Base-by-base conservation (phyloP, 495 filamentous ascomycete species). In the Trichocladium antarcticum region DNA sequence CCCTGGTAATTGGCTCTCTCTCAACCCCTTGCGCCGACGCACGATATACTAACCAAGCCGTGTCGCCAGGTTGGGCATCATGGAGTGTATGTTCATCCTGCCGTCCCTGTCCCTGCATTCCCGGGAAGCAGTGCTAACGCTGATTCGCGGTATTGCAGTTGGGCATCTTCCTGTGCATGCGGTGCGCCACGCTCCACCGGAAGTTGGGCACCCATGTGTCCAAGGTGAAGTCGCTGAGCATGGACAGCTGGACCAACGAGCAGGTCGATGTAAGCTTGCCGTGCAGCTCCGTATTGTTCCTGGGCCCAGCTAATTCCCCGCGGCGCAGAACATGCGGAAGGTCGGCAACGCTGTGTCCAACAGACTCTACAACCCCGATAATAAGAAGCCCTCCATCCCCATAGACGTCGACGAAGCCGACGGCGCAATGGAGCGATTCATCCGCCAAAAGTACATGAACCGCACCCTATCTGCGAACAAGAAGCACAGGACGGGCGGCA, bases 141-240 rank as follows among this genome's bases (percentile, higher is more conserved):
- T 44, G 31, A 19, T 20, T 15, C 21, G 37, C 12, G 27, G 6
- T 14, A 27, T 49, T 44, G 50, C 45, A 95, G 89, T 74, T 98
- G 67, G 92, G 92, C 28, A 79, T 96, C 43, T 98, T 98, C 68
- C 76, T 98, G 6, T 98, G 92, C 70, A 89, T 96, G 84, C 87
- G 93, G 62, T 98, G 92, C 76, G 92, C 89, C 48, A 77, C 87
- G 24, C 73, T 97, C 63, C 92, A 98, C 72, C 87, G 92, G 58
- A 97, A 97, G 68, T 74, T 97, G 58, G 93, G 93, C 44, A 97
- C 89, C 43, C 92, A 98, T 63, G 85, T 98, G 47, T 95, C 90
- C 37, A 98, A 97, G 66, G 87, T 98, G 67, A 98, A 98, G 67
- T 95, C 89, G 8, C 69, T 97, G 70, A 94, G 84, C 55, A 96